Conservation (phyloP, 345 rosid genomes). For the Carallia pectinifolia region DNA sequence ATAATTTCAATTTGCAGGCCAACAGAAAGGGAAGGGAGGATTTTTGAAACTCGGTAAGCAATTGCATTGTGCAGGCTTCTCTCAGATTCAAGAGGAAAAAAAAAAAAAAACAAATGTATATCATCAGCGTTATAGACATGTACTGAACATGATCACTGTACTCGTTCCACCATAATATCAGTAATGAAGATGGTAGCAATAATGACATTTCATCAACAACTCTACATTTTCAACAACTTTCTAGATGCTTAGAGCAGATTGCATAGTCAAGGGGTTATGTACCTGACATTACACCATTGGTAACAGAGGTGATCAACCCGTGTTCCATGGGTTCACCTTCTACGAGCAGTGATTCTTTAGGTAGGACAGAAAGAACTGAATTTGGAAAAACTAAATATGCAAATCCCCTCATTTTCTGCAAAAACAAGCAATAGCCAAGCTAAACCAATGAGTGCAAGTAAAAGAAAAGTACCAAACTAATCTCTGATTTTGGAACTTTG, state of each 20-base stretch:
- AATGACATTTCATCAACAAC: too few relatives aligned
- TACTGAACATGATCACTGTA: not conserved
- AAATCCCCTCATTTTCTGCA: constrained; percentile 78
- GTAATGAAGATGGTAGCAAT: too few relatives aligned
- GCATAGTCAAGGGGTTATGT: constrained; percentile 7
- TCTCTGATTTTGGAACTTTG: not conserved
- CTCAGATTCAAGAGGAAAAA: not conserved
- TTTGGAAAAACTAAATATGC: constrained; percentile 84
- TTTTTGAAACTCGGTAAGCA: not conserved
- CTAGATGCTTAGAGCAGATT: too few relatives aligned
- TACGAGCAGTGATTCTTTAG: constrained; percentile 39
- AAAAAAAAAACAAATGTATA: not conserved
- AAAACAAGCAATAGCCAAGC: constrained; percentile 15
- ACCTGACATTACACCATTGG: constrained; percentile 83
- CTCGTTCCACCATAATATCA: not conserved
- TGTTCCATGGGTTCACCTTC: constrained; percentile 61
- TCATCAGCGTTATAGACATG: not conserved
- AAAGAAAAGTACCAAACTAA: not conserved
- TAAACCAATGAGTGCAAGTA: not conserved
- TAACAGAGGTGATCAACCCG: constrained; percentile 78
- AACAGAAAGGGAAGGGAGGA: not conserved
- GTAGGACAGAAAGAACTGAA: constrained; percentile 57
- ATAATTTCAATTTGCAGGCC: not conserved
- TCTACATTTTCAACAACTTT: too few relatives aligned
- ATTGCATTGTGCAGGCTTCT: not conserved